Evolutionary conservation across 2,329 filamentous ascomycete species (phyloP), one percentile per base, ranked within the genome.

Genomic region (Gnomoniopsis smithogilvyi): DNA sequence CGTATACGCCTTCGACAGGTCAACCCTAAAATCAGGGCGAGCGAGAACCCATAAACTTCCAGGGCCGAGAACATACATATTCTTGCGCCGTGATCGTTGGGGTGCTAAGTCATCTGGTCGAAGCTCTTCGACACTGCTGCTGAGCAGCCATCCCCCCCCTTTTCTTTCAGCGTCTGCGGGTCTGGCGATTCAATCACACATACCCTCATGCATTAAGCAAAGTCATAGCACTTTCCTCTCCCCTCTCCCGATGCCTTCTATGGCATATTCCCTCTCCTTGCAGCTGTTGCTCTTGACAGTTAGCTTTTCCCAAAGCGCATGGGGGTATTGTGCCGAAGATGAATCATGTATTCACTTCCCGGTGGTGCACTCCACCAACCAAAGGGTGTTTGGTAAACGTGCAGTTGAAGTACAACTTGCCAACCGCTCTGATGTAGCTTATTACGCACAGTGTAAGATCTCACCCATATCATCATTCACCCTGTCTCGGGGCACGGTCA

Each of bases 381-480:
- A 66, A 36, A 65, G 72, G 22, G 66, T 72, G 51, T 77, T 81
- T 56, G 67, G 70, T 48, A 74, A 75, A 47, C 73, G 79, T 34
- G 75, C 74, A 19, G 70, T 79, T 45, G 74, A 79, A 51, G 68
- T 80, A 2, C 68, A 74, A 51, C 69, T 83, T 30, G 76, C 78
- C 34, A 82, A 81, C 68, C 74, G 80, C 19, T 77, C 78, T 3
- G 80, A 83, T 64, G 74, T 83, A 26, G 80, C 80, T 48, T 83
- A 83, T 67, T 83, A 82, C 64, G 54, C 60, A 14, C 59, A 61
- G 30, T 51, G 55, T 58, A 47, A 58, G 55, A 19, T 19, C 8
- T 24, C 10, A n/a, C 2, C 6, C 21, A 19, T 10, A 7, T 6
- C 22, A 26, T 12, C 30, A 78, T 77, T 6, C 71, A 76, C 63